Percentiles rank a stretch among this genome's conserved stretches.
These are phyloP conservation scores for Plasmodium ovale DNA, from an alignment of 169 alveolate genomes.

Conservation along the genomic window DNA sequence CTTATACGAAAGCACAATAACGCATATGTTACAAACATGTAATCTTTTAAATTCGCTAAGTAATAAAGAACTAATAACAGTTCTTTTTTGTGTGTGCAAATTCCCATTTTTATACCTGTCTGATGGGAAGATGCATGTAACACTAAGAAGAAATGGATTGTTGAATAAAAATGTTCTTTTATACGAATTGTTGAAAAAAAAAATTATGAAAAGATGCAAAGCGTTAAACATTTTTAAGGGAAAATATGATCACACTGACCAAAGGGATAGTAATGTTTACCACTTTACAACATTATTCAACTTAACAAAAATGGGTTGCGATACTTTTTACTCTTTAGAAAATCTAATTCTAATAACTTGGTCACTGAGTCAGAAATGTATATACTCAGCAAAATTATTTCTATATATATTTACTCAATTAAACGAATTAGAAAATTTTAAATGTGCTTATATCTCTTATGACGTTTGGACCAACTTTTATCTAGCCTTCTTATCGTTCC, in stretches of 20 bases:
- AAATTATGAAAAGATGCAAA: conserved; percentile 38
- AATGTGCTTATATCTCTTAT: conserved; percentile 13
- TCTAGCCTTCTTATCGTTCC: conserved; percentile 43
- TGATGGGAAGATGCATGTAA: not conserved
- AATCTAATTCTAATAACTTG: conserved; percentile 38
- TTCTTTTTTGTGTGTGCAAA: conserved; percentile 62
- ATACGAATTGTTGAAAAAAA: conserved; percentile 63
- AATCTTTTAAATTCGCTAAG: conserved; percentile 15
- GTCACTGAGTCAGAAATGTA: conserved; percentile 68
- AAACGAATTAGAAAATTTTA: not conserved
- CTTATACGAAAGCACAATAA: conserved; percentile 36
- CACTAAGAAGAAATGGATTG: not conserved
- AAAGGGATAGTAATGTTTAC: not conserved
- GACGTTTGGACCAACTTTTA: conserved; percentile 59
- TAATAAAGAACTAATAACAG: conserved; percentile 45
- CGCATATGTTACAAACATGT: conserved; percentile 17
- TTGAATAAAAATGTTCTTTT: conserved; percentile 53
- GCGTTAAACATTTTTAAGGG: not conserved
- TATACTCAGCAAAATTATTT: conserved; percentile 69
- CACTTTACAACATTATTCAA: not conserved
- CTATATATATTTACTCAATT: conserved; percentile 32
- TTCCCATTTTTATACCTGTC: conserved; percentile 25
- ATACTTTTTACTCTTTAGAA: conserved; percentile 19
- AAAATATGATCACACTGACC: not conserved
- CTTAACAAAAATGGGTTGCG: not conserved